Evolutionary conservation across 768 basidiomycete species (phyloP).

Genomic region (Boletus tylopilopsis): DNA sequence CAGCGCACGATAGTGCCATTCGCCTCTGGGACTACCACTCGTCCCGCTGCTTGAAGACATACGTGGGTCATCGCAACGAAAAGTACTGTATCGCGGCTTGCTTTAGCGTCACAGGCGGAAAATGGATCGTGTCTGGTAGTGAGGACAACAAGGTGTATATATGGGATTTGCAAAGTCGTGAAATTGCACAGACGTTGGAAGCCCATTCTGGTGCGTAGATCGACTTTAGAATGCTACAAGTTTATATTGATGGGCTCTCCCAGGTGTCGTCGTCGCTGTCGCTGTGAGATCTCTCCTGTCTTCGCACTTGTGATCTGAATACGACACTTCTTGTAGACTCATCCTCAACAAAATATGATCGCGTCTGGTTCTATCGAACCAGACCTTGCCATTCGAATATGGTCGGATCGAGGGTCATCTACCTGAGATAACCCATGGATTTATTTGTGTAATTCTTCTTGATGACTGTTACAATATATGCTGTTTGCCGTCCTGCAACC

Average conservation of each 20-base stretch:
- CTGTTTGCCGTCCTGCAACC: not conserved
- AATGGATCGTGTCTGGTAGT: constrained; percentile 88
- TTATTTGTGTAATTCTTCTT: not conserved
- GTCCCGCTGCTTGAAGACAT: constrained; percentile 87
- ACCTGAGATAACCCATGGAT: constrained; percentile 5
- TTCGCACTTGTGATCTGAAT: not conserved
- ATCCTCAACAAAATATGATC: constrained; percentile 82
- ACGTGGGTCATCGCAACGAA: constrained; percentile 75
- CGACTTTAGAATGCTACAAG: no score
- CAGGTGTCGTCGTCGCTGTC: constrained; percentile 70
- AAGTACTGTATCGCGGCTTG: constrained; percentile 83
- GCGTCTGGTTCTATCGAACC: constrained; percentile 85
- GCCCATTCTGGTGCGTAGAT: constrained; percentile 60
- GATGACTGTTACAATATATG: not conserved
- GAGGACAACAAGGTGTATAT: constrained; percentile 89
- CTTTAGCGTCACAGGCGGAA: constrained; percentile 81
- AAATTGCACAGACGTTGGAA: constrained; percentile 76
- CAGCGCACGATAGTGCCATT: constrained; percentile 89
- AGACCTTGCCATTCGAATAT: constrained; percentile 79
- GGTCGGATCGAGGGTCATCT: constrained; percentile 52
- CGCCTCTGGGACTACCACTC: constrained; percentile 95
- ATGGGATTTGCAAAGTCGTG: constrained; percentile 88
- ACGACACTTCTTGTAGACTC: constrained; percentile 50
- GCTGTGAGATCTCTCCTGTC: constrained; percentile 53
- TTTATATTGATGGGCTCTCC: not conserved